phyloP scores from a whole-genome alignment of 768 basidiomycete species.

The Mycena vitilis region DNA sequence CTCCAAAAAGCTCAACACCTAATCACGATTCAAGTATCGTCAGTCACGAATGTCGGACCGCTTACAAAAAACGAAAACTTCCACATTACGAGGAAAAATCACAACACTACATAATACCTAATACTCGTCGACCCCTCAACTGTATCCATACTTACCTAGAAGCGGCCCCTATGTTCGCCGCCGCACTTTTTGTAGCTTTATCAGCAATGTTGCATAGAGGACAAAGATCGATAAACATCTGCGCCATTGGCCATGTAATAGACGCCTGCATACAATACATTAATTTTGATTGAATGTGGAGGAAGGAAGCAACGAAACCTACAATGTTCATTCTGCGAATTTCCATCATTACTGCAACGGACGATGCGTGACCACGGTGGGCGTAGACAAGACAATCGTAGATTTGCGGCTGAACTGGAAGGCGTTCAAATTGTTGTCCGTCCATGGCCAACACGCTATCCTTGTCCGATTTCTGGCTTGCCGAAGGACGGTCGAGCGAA shows the following conservation, averaged over 20 bases:
- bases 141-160: constrained; percentile 25
- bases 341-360: constrained; percentile 67
- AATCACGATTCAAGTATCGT: not conserved
- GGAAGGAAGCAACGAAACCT: constrained; percentile 41
- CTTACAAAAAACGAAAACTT: not conserved
- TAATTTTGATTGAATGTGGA: constrained; percentile 6
- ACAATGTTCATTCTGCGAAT: constrained; percentile 70
- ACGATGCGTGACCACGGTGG: constrained; percentile 68
- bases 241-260: constrained; percentile 81
- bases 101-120: constrained; percentile 8
- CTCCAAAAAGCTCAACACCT: not conserved
- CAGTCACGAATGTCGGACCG: not conserved
- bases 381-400: constrained; percentile 77
- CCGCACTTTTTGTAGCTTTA: constrained; percentile 21
- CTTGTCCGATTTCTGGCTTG: constrained; percentile 30
- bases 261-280: constrained; percentile 56
- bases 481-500: constrained; percentile 48
- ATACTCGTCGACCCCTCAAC: not conserved
- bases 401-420: constrained; percentile 75
- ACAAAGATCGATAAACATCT: constrained; percentile 72
- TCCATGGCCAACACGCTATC: constrained; percentile 46
- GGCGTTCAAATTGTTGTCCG: constrained; percentile 62
- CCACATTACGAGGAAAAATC: not conserved
- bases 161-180: constrained; percentile 17
- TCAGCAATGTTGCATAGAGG: constrained; percentile 54